Evolutionary conservation across 257 asterid species (phyloP).

Genomic region (Datura wrightii): DNA sequence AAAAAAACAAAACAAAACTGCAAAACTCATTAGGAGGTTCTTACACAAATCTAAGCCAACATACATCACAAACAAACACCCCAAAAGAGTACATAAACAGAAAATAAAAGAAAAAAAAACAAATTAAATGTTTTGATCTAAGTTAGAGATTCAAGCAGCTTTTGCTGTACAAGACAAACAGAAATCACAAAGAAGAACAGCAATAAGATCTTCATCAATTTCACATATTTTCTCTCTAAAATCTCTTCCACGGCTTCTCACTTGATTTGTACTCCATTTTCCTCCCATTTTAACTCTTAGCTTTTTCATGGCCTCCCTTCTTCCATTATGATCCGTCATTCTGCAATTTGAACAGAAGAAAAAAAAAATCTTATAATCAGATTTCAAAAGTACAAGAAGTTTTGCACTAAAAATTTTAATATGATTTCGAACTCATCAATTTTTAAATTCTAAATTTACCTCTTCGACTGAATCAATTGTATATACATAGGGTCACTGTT

Average conservation of each 20-base stretch:
- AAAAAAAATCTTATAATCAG: not conserved
- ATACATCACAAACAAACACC: not conserved
- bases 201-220: conserved; percentile 10
- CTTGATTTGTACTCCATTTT: conserved; percentile 30
- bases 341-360: conserved; percentile 29
- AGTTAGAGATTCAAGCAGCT: conserved; percentile 13
- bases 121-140: not conserved
- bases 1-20: not conserved
- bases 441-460: too few species aligned
- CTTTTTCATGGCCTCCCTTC: conserved; percentile 47
- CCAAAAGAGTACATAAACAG: not conserved
- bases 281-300: conserved; percentile 34
- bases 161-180: conserved; percentile 24
- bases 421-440: too few species aligned
- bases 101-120: not conserved
- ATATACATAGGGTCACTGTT: too few species aligned
- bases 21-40: not conserved
- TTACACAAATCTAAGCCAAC: conserved; percentile 19
- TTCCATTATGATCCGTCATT: conserved; percentile 52
- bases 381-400: too few species aligned
- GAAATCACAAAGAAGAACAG: not conserved
- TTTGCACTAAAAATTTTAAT: too few species aligned
- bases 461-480: too few species aligned
- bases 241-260: not conserved
- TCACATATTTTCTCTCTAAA: conserved; percentile 26